These are phyloP conservation scores for Cocos nucifera DNA, from an alignment of 176 grass and related monocot genomes.

Conservation along the genomic window DNA sequence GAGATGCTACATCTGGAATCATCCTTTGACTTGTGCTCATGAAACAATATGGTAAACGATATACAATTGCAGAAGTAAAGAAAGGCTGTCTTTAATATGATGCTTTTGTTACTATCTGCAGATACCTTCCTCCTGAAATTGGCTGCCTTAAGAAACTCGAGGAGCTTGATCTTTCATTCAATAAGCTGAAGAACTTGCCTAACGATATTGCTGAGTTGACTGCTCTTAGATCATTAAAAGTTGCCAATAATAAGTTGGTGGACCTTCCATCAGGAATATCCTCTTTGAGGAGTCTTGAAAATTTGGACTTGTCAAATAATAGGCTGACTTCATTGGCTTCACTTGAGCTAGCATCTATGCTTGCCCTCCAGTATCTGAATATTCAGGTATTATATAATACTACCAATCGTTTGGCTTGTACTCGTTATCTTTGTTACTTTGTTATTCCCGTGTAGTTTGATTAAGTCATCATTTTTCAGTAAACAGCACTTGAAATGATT, in stretches of 20 bases:
- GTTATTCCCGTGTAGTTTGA: too few species aligned
- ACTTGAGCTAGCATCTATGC: conserved; percentile 67
- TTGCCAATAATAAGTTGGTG: conserved; percentile 88
- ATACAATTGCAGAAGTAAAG: too few species aligned
- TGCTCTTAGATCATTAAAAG: conserved; percentile 63
- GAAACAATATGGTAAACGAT: too few species aligned
- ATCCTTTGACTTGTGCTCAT: too few species aligned
- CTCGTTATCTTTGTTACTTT: too few species aligned
- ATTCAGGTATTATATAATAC: conserved; percentile 50
- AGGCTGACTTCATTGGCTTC: conserved; percentile 71
- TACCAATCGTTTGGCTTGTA: too few species aligned
- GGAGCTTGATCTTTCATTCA: conserved; percentile 94
- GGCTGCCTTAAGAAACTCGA: conserved; percentile 62
- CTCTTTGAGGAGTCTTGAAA: conserved; percentile 65
- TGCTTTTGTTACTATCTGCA: conserved; percentile 24
- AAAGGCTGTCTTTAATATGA: conserved; percentile 2
- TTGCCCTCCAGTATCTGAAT: conserved; percentile 72
- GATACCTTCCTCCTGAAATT: conserved; percentile 95
- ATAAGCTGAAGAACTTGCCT: conserved; percentile 91
- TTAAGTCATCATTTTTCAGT: too few species aligned
- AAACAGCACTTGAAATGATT: too few species aligned
- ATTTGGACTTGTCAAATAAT: conserved; percentile 87
- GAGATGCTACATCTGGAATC: too few species aligned
- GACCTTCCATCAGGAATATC: conserved; percentile 72
- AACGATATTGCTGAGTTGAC: conserved; percentile 61